Percentiles rank a stretch among this genome's conserved stretches.
phyloP scores from a whole-genome alignment of 139 green algal genomes.

The Pedinophyceae sp. region DNA sequence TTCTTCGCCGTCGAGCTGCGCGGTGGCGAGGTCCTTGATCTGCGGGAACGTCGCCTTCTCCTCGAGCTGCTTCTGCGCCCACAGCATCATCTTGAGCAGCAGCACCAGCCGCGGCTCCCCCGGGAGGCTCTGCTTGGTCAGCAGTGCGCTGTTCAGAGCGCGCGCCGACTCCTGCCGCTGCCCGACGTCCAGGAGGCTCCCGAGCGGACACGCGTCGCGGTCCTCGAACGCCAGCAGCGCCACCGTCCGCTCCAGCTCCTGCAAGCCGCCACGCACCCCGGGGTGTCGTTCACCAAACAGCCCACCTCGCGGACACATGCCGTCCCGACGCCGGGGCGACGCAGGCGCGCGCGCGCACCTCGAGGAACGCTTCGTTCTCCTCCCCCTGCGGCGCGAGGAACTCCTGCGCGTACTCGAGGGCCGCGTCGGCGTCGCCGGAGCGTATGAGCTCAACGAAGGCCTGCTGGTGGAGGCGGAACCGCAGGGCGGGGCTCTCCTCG shows the following conservation, averaged over 20 bases:
- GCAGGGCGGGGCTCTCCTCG: conserved; percentile 58
- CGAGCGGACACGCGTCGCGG: conserved; percentile 42
- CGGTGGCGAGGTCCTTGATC: conserved; percentile 51
- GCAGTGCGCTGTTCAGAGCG: conserved; percentile 90
- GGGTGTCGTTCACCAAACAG: no score
- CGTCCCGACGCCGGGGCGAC: no score
- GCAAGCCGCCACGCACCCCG: no score
- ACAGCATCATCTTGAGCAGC: conserved; percentile 68
- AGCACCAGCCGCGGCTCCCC: conserved; percentile 7
- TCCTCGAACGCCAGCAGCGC: conserved; percentile 87
- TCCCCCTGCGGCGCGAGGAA: conserved; percentile 77
- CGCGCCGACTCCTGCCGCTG: conserved; percentile 84
- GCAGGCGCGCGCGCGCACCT: conserved; percentile 52
- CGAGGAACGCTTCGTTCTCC: conserved; percentile 69
- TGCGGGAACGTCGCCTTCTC: conserved; percentile 43
- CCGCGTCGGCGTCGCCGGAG: conserved; percentile 46
- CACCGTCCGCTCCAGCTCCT: conserved; percentile 67
- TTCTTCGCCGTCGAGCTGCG: no score
- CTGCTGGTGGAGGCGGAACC: conserved; percentile 95
- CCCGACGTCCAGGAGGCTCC: conserved; percentile 62
- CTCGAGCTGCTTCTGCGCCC: conserved; percentile 49
- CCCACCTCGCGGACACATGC: no score
- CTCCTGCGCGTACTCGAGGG: conserved; percentile 81
- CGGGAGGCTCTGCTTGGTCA: conserved; percentile 55
- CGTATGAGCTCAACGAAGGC: conserved; percentile 88